Evolutionary conservation across 2,329 filamentous ascomycete species (phyloP).

Genomic region (Ophiostoma sp.): DNA sequence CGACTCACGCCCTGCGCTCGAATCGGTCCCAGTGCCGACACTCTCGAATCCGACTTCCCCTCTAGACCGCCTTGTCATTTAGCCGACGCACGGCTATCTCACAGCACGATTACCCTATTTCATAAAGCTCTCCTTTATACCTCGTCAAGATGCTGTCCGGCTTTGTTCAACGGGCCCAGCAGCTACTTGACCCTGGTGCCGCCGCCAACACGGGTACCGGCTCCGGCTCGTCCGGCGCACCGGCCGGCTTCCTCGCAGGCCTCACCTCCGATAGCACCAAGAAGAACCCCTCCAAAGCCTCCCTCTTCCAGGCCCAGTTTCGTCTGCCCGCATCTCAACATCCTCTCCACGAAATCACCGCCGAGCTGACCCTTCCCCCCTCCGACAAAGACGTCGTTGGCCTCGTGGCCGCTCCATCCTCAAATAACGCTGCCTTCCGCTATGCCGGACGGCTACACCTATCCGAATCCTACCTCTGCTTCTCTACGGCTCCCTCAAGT

Average conservation of each 20-base stretch:
- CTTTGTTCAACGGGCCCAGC: slow-evolving; percentile 92
- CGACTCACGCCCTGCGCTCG: background rate
- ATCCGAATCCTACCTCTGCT: slow-evolving; percentile 92
- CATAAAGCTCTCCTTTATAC: too few species aligned
- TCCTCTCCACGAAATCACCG: slow-evolving; percentile 91
- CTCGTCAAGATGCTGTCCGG: slow-evolving; percentile 54
- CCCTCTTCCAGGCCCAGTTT: slow-evolving; percentile 93
- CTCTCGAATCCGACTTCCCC: background rate
- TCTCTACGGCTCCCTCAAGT: slow-evolving; percentile 87
- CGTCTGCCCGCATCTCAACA: slow-evolving; percentile 87
- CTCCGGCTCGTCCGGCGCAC: slow-evolving; percentile 21
- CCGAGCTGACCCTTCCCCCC: slow-evolving; percentile 80
- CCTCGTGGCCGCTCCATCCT: slow-evolving; percentile 15
- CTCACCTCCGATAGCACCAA: slow-evolving; percentile 60
- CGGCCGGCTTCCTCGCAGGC: slow-evolving; percentile 27
- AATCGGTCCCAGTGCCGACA: too few species aligned
- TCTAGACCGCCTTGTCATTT: slow-evolving; percentile 4
- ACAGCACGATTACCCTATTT: background rate
- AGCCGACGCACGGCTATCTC: background rate
- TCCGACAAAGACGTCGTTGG: slow-evolving; percentile 31
- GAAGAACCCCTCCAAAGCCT: slow-evolving; percentile 75
- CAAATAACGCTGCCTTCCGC: slow-evolving; percentile 65
- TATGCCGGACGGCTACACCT: slow-evolving; percentile 91
- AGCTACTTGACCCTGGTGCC: slow-evolving; percentile 84
- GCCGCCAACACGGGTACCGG: slow-evolving; percentile 32